Evolutionary conservation across 805 yeast species (phyloP).

Genomic region (Myxozyma mucilagina): DNA sequence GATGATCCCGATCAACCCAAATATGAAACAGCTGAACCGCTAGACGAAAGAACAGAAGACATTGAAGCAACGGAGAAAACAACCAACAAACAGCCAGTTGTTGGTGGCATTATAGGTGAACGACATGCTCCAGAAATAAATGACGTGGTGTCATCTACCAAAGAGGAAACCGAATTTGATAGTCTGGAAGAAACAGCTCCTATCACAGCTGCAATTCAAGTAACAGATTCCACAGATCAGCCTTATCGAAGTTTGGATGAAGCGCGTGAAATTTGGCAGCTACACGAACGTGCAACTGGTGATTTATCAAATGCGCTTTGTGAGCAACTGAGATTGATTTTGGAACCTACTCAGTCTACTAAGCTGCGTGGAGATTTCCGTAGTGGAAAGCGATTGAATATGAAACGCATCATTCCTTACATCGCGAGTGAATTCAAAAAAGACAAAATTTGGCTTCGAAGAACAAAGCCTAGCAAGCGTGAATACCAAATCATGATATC

Average conservation of each 20-base stretch:
- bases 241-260: conserved; percentile 54
- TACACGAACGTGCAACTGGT: conserved; percentile 79
- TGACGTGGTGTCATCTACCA: conserved; percentile 41
- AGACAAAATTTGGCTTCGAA: conserved; percentile 96
- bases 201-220: conserved; percentile 12
- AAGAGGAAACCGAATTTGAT: conserved; percentile 37
- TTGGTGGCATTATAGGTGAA: conserved; percentile 55
- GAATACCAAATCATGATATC: conserved; percentile 97
- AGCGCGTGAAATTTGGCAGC: conserved; percentile 78
- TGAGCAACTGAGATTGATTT: conserved; percentile 87
- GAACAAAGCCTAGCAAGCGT: conserved; percentile 96
- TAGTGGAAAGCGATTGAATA: conserved; percentile 93
- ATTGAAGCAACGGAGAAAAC: conserved; percentile 38
- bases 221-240: not conserved
- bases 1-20: conserved; percentile 53
- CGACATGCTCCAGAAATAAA: conserved; percentile 36
- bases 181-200: conserved; percentile 36
- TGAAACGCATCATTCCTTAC: conserved; percentile 96
- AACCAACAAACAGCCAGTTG: conserved; percentile 37
- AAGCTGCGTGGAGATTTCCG: conserved; percentile 93
- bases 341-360: conserved; percentile 96
- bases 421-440: conserved; percentile 97
- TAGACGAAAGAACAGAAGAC: conserved; percentile 38
- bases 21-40: conserved; percentile 38
- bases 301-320: conserved; percentile 84